Base-by-base conservation (phyloP, 306 rosid genomes). In the Trifolium subterraneum region DNA sequence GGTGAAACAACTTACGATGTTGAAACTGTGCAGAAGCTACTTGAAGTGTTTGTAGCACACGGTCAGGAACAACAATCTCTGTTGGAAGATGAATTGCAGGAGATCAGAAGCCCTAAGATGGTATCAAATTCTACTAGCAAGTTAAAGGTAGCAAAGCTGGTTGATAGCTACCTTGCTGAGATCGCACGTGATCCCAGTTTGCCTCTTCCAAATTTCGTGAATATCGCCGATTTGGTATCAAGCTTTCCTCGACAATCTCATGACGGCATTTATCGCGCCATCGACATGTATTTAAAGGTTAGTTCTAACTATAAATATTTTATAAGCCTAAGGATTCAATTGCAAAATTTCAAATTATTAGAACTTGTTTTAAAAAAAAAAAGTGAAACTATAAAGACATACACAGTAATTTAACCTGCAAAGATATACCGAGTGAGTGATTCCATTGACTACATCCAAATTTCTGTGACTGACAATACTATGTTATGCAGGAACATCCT, bases 251-350 rank as follows among this genome's bases (percentile, higher is more conserved):
- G 92, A 73, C 75, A 88, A 55, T 84, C 88, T 67, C 98, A 94
- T 68, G 96, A 94, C 70, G 91, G 96, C 50, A 73, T 94, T 60
- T 94, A 94, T 84, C 97, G 97, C 4, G 92, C 97, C 68, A 87
- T 93, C 50, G 97, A 90, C 90, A 87, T 84, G 89, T 94, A 84
- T 75, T 79, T 94, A 55, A 93, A 89, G 98, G 98, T 89, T 66
- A 72, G 80, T 73, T 59, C 41, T 0, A 1, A 8, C 39, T 36
- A 36, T 36, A 36, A 35, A 35, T 35, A 35, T 35, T 7, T 36
- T 36, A 36, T 8, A 36, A 36, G 39, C 10, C 39, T 1, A 36
- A 35, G 8, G 38, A 35, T 9, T 9, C 38, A 35, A 35, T 35
- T 35, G 7, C 38, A 6, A 35, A 33, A 6, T 33, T 33, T 5